phyloP scores from a whole-genome alignment of 1,284 basidiomycete genomes.

The Puccinia coronata region DNA sequence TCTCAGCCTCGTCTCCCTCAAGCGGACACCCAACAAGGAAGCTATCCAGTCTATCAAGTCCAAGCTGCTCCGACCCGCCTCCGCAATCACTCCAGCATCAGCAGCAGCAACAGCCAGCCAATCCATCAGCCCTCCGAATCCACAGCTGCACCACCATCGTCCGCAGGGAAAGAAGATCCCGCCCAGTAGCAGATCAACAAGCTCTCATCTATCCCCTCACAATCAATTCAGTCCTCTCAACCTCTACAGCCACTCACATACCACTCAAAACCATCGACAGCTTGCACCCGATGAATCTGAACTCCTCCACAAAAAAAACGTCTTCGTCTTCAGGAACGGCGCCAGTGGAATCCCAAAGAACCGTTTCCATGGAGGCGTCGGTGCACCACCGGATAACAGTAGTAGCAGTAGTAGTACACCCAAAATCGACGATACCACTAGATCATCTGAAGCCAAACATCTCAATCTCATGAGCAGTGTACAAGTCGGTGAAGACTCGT shows the following conservation, averaged over 20 bases:
- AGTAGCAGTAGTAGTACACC: slow-evolving; percentile 50
- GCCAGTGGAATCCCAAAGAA: slow-evolving; percentile 62
- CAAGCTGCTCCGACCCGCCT: neutral
- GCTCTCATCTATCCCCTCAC: slow-evolving; percentile 33
- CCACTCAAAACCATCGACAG: slow-evolving; percentile 30
- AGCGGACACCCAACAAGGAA: slow-evolving; percentile 6
- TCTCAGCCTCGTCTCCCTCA: slow-evolving; percentile 1
- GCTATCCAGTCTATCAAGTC: neutral
- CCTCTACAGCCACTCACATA: slow-evolving; percentile 37
- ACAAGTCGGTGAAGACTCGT: slow-evolving; percentile 81
- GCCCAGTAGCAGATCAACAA: slow-evolving; percentile 11
- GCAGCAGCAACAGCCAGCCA: neutral
- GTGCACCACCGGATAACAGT: slow-evolving; percentile 53
- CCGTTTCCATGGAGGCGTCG: slow-evolving; percentile 51
- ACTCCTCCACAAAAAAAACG: slow-evolving; percentile 52
- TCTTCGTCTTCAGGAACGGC: slow-evolving; percentile 57
- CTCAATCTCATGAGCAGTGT: slow-evolving; percentile 62
- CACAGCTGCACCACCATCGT: neutral
- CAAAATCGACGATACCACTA: slow-evolving; percentile 52
- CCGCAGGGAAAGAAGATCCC: neutral
- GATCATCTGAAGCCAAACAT: slow-evolving; percentile 56
- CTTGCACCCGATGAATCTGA: slow-evolving; percentile 49
- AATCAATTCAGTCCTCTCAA: slow-evolving; percentile 39
- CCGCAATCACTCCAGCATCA: too few relatives aligned
- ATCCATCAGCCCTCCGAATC: neutral